phyloP scores from a whole-genome alignment of 371 early-diverging fungal genomes.

The Nosema muscidifuracis region DNA sequence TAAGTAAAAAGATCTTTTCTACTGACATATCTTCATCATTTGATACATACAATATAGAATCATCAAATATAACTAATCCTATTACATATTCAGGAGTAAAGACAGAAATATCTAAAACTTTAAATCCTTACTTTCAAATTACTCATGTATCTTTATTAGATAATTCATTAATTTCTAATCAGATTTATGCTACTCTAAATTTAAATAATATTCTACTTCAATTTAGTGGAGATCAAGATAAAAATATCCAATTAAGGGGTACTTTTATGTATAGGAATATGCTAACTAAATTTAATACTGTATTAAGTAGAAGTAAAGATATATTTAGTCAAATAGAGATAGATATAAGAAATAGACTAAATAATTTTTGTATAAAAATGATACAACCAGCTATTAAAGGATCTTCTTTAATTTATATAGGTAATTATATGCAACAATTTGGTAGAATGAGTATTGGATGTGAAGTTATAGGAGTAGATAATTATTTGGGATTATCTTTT shows the following conservation, averaged over 20 bases:
- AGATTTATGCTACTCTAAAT: slow-evolving; percentile 30
- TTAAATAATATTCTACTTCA: slow-evolving; percentile 30
- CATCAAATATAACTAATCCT: not conserved
- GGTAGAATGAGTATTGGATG: slow-evolving; percentile 34
- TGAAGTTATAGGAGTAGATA: slow-evolving; percentile 30
- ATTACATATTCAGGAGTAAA: slow-evolving; percentile 19
- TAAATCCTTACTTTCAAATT: slow-evolving; percentile 28
- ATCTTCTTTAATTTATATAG: slow-evolving; percentile 36
- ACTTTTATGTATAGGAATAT: slow-evolving; percentile 21
- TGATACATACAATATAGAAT: slow-evolving; percentile 37
- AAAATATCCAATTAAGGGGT: slow-evolving; percentile 28
- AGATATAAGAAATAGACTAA: slow-evolving; percentile 19
- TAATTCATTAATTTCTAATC: not conserved
- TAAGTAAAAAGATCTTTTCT: not conserved
- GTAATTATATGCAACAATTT: slow-evolving; percentile 34
- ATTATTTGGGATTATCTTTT: slow-evolving; percentile 27
- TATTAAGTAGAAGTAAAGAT: slow-evolving; percentile 32
- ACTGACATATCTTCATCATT: slow-evolving; percentile 10
- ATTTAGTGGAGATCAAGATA: slow-evolving; percentile 32
- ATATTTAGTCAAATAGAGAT: slow-evolving; percentile 39
- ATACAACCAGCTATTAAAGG: slow-evolving; percentile 45
- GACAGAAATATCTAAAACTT: slow-evolving; percentile 39
- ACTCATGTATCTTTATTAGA: slow-evolving; percentile 17
- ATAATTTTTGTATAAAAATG: slow-evolving; percentile 45
- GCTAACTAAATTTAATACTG: slow-evolving; percentile 31